Percentiles rank a stretch among this genome's conserved stretches.
These are phyloP conservation scores for Penicillium sp. DNA, from an alignment of 2,329 filamentous ascomycete genomes.

Conservation along the genomic window DNA sequence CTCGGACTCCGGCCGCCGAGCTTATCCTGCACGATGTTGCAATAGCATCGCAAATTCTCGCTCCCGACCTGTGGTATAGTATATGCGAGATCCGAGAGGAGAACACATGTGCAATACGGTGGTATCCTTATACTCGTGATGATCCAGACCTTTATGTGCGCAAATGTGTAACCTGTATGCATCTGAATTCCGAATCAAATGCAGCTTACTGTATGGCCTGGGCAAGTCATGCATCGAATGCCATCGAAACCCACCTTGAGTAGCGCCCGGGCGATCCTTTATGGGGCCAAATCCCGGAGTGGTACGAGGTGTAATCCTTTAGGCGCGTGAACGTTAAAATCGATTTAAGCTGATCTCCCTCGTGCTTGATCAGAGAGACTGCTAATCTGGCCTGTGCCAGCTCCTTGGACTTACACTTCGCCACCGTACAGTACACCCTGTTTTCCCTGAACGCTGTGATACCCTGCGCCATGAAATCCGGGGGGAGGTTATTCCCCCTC, in stretches of 20 bases:
- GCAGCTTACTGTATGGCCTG: not conserved
- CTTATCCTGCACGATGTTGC: not conserved
- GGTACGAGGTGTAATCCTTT: not conserved
- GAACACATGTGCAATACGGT: not conserved
- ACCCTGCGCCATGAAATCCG: not conserved
- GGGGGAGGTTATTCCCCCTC: not conserved
- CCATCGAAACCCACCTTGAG: not conserved
- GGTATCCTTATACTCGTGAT: not conserved
- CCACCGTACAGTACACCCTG: not conserved
- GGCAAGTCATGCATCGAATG: constrained; percentile 1
- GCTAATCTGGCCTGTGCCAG: not conserved
- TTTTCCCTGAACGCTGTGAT: not conserved
- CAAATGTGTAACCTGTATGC: not conserved
- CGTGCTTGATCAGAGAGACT: no score
- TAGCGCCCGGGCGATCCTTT: not conserved
- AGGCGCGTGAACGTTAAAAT: not conserved
- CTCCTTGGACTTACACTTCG: not conserved
- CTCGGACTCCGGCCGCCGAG: not conserved
- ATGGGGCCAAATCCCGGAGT: not conserved
- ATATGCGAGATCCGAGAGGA: not conserved
- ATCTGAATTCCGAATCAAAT: not conserved
- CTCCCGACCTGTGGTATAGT: no score
- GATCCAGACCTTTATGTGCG: not conserved
- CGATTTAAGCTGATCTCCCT: not conserved
- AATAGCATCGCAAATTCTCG: not conserved